Evolutionary conservation across 495 filamentous ascomycete genomes (phyloP), one percentile per base, ranked within the genome.

Genomic region (Usnea hakonensis): DNA sequence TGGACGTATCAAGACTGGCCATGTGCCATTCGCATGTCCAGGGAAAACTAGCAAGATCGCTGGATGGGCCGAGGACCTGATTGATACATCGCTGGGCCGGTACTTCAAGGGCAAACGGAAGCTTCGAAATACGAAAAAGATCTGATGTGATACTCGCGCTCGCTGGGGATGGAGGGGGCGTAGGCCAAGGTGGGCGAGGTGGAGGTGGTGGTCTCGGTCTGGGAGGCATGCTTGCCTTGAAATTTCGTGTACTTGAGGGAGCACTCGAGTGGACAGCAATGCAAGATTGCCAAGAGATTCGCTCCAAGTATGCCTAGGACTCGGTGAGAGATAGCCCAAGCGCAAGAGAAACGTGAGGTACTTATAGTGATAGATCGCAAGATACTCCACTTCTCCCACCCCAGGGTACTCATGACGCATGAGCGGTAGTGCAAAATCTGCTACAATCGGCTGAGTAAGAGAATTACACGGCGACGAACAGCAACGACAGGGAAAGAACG

Each of bases 121-220:
- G 32, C 8, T 38, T 35, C 14, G 33, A 21, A 37, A 5, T 33
- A 19, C 9, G 14, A 6, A 2, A 10, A 1, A 33, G 14, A 6
- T 32, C 28, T 52, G 48, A 4, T 26, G 19, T 32, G 13, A 2
- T 32, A n/a, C n/a, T 28, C 28, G 48, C 11, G 28, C 9, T 19
- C 19, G 5, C 37, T 32, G 59, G 60, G 1, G 60, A 62, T 5
- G 60, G 60, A 36, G 60, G 52, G 1, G 60, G 60, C 1, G 60
- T 62, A 16, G 60, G 50, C 60, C 60, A 62, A 3, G 60, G 60
- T 36, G 60, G 60, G 23, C 37, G 53, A 28, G 52, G 60, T n/a
- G 52, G 48, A 0, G 60, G 52, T 3, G 60, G 60, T 62, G 60
- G 60, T 23, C 37, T 50, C n/a, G 56, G 56, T 28, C 37, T 41